Conservation (phyloP, 331 rosid genomes). For the Quercus tomentella region DNA sequence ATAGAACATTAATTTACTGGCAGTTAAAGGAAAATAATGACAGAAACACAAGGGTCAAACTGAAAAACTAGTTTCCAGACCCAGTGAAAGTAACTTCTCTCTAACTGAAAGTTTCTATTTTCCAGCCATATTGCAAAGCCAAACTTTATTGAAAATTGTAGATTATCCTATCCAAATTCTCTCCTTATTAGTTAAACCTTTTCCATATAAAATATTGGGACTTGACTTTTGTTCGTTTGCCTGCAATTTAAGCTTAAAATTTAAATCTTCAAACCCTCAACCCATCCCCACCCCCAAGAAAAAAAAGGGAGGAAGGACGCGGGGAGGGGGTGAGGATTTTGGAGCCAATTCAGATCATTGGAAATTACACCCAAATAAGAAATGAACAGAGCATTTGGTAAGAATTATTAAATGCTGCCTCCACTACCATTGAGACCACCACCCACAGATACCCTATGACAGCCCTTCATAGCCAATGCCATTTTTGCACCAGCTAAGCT, state of each 20-base stretch:
- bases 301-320: too few relatives aligned
- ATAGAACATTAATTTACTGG: neutral
- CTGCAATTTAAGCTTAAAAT: neutral
- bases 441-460: too few relatives aligned
- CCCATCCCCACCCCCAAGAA: too few relatives aligned
- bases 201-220: neutral
- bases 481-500: too few relatives aligned
- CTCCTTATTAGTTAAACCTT: neutral
- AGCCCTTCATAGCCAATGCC: too few relatives aligned
- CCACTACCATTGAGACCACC: too few relatives aligned
- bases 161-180: neutral
- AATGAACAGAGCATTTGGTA: neutral
- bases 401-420: neutral
- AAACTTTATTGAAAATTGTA: neutral
- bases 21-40: slow-evolving; percentile 2
- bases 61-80: neutral
- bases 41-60: neutral
- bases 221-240: neutral
- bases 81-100: neutral
- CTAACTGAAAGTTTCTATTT: neutral
- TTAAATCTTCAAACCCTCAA: too few relatives aligned
- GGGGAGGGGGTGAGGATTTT: too few relatives aligned
- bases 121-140: neutral
- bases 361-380: neutral
- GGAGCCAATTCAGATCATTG: too few relatives aligned